A percentile compares a stretch with the other conserved stretches of the same genome.
phyloP scores from a whole-genome alignment of 2,329 filamentous ascomycete species.

The Diaporthe nobilis region DNA sequence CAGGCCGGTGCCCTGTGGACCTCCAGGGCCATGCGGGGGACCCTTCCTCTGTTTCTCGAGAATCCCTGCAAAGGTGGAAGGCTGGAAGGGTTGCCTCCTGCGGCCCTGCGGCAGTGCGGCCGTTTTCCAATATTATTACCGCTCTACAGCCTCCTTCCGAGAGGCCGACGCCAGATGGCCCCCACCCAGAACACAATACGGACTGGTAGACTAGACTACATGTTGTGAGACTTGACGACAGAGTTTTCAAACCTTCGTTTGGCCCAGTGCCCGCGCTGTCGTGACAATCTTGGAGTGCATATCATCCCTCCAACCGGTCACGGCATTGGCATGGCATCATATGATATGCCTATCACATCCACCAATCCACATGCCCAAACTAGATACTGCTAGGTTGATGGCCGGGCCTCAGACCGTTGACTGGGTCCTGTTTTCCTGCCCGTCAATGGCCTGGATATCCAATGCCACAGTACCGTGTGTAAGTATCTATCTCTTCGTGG shows the following conservation, averaged over 20 bases:
- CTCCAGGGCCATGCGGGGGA: neutral
- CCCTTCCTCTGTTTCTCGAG: neutral
- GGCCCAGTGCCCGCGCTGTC: neutral
- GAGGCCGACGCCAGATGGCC: neutral
- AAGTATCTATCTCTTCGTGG: neutral
- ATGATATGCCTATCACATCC: neutral
- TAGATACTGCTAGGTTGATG: neutral
- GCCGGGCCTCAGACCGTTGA: neutral
- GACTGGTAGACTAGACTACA: neutral
- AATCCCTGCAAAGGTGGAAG: neutral
- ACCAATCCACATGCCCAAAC: neutral
- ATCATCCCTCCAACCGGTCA: neutral
- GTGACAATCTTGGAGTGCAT: neutral
- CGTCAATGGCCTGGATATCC: neutral
- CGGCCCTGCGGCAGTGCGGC: conserved; percentile 19
- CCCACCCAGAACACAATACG: neutral
- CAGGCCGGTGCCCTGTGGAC: conserved; percentile 17
- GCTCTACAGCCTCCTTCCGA: conserved; percentile 19
- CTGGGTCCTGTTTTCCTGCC: neutral
- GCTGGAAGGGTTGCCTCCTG: conserved; percentile 17
- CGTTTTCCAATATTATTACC: conserved; percentile 2
- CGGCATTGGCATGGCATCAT: neutral
- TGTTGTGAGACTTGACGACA: conserved; percentile 5
- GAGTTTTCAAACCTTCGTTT: conserved; percentile 13
- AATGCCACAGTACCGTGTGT: neutral